Conservation (phyloP, 2,329 filamentous ascomycete species). For the Xylaria sp. region DNA sequence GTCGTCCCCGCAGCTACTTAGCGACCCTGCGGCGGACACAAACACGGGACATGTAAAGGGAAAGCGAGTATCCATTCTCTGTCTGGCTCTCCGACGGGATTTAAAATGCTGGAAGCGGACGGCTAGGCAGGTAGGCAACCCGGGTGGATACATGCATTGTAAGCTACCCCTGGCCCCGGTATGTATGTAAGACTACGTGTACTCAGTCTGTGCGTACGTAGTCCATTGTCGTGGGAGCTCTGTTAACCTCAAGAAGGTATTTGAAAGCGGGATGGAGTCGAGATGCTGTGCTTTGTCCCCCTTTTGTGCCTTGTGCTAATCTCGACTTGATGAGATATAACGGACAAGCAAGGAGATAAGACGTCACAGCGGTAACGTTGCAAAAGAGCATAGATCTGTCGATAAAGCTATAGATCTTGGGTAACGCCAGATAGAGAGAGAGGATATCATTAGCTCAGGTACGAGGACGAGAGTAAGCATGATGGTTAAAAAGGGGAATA, state of each 20-base stretch:
- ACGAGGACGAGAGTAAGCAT: constrained; percentile 20
- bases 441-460: constrained; percentile 33
- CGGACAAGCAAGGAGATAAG: background rate
- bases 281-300: constrained; percentile 3
- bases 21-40: constrained; percentile 19
- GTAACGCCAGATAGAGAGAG: constrained; percentile 9
- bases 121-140: constrained; percentile 24
- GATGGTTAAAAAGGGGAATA: background rate
- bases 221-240: background rate
- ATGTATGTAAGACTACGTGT: constrained; percentile 12
- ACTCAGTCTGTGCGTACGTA: constrained; percentile 3
- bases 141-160: constrained; percentile 24
- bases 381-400: constrained; percentile 1
- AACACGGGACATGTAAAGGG: constrained; percentile 16
- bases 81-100: constrained; percentile 3
- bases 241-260: constrained; percentile 4
- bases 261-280: background rate
- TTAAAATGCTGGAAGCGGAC: constrained; percentile 16
- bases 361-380: constrained; percentile 26
- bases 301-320: constrained; percentile 18
- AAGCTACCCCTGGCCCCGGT: constrained; percentile 10
- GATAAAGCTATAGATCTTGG: constrained; percentile 15
- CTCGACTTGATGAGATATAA: constrained; percentile 1
- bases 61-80: constrained; percentile 18
- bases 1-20: constrained; percentile 13